Evolutionary conservation across 1,284 basidiomycete genomes (phyloP), one percentile per base, ranked within the genome.

Genomic region (Moniliophthora roreri): DNA sequence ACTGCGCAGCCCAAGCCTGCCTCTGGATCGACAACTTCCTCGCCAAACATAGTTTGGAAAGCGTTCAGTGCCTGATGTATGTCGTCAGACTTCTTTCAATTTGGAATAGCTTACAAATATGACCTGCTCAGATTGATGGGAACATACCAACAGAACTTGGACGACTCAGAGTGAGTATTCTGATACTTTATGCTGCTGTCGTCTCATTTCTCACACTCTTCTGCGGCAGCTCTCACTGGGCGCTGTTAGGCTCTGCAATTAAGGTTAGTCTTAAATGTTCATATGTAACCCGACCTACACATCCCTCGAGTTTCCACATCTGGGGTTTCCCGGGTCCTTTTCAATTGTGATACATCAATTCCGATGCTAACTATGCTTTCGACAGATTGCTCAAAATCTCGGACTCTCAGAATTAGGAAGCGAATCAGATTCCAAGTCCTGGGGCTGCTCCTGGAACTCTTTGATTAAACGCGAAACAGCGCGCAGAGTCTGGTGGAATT

Each of bases 371-470:
- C 6, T 21, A 26, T 28, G 10, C 32, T 45, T 11, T 34, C 18
- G 34, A 6, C 47, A 64, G 63, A 64, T 64, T 16, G 62, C 63
- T 15, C 63, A 64, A 49, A 64, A 64, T 39, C 48, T 64, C 21
- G 58, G 63, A 8, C 48, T 64, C 23, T 63, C 62, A 18, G 53
- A 58, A n/a, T 49, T 64, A 3, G 62, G 60, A 2, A 58, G 59
- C 10, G 63, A 64, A 44, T 57, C 54, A 7, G 58, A 61, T 20
- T 47, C 49, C 8, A 54, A 51, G 28, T 48, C 49, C 11, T 62
- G 62, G 40, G 46, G 56, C 6, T 51, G 55, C 9, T 49, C 53
- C n/a, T 64, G 63, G 63, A 52, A 53, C 1, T 60, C 58, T 10
- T 50, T 63, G 8, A 54, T 64, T 34, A 62, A 60, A 42, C 60